A percentile compares a stretch with the other conserved stretches of the same genome.
These are phyloP conservation scores for Talaromyces sp. DNA, from an alignment of 2,329 filamentous ascomycete species.

Conservation along the genomic window DNA sequence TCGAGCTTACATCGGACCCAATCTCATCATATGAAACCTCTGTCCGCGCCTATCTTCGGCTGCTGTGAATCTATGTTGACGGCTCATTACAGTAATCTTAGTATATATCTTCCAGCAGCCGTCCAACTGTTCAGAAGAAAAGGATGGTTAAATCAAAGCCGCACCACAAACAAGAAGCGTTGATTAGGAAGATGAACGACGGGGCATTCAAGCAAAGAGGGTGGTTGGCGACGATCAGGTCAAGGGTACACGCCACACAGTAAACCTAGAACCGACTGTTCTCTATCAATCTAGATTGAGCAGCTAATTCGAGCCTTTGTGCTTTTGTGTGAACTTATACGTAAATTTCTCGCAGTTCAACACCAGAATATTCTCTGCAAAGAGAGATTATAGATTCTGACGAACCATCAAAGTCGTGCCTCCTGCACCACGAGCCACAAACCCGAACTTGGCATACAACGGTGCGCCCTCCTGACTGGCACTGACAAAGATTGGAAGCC, in stretches of 20 bases:
- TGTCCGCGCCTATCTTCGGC: too few relatives aligned
- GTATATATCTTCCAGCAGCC: too few relatives aligned
- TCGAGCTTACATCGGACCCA: background rate
- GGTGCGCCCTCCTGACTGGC: background rate
- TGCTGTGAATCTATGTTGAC: too few relatives aligned
- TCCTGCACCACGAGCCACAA: background rate
- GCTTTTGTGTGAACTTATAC: background rate
- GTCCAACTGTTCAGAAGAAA: too few relatives aligned
- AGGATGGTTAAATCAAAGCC: too few relatives aligned
- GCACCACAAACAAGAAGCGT: too few relatives aligned
- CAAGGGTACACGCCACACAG: background rate
- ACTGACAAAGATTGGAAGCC: background rate
- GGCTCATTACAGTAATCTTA: too few relatives aligned
- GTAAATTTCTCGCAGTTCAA: background rate
- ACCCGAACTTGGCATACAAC: background rate
- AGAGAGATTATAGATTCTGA: background rate
- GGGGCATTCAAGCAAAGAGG: too few relatives aligned
- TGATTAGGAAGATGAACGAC: too few relatives aligned
- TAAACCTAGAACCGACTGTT: background rate
- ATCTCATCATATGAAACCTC: background rate
- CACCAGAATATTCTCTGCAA: background rate
- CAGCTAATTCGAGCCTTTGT: background rate
- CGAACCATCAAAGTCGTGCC: background rate
- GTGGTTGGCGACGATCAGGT: too few relatives aligned
- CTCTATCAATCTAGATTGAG: background rate